phyloP scores from a whole-genome alignment of 2,329 filamentous ascomycete species.

The Cladophialophora bantiana region DNA sequence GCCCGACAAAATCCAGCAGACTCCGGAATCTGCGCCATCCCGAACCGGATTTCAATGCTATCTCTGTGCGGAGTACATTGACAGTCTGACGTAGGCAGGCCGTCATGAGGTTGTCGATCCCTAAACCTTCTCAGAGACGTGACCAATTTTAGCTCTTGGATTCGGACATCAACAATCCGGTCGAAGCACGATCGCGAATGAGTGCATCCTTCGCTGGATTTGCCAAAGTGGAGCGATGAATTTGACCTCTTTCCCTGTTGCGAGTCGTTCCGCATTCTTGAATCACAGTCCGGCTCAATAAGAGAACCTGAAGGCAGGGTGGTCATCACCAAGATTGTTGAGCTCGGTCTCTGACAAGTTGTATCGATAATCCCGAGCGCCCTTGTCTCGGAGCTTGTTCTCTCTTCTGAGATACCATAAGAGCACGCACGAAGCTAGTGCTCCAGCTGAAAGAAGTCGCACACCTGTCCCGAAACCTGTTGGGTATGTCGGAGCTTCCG shows the following conservation, averaged over 20 bases:
- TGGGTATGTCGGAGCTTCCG: slow-evolving; percentile 46
- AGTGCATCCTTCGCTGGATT: background rate
- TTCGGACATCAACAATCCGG: background rate
- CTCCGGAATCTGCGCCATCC: background rate
- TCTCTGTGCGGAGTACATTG: slow-evolving; percentile 34
- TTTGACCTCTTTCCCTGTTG: background rate
- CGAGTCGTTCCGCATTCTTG: background rate
- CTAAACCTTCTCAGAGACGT: background rate
- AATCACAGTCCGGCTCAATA: slow-evolving; percentile 32
- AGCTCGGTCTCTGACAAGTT: slow-evolving; percentile 38
- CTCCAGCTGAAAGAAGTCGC: slow-evolving; percentile 46
- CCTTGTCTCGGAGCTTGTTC: slow-evolving; percentile 43
- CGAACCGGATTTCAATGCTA: slow-evolving; percentile 27
- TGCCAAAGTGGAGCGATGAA: background rate
- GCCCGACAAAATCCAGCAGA: background rate
- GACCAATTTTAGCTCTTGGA: background rate
- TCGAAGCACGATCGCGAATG: background rate
- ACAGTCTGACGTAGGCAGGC: slow-evolving; percentile 23
- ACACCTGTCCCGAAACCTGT: slow-evolving; percentile 49
- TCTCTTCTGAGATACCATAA: slow-evolving; percentile 44
- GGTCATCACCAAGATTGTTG: slow-evolving; percentile 46
- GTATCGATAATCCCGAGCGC: slow-evolving; percentile 41
- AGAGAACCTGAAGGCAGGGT: slow-evolving; percentile 46
- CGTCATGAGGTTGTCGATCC: background rate
- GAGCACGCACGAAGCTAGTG: slow-evolving; percentile 42